Evolutionary conservation across 2,329 filamentous ascomycete genomes (phyloP), one percentile per base, ranked within the genome.

Genomic region (Raffaelea albimanens): DNA sequence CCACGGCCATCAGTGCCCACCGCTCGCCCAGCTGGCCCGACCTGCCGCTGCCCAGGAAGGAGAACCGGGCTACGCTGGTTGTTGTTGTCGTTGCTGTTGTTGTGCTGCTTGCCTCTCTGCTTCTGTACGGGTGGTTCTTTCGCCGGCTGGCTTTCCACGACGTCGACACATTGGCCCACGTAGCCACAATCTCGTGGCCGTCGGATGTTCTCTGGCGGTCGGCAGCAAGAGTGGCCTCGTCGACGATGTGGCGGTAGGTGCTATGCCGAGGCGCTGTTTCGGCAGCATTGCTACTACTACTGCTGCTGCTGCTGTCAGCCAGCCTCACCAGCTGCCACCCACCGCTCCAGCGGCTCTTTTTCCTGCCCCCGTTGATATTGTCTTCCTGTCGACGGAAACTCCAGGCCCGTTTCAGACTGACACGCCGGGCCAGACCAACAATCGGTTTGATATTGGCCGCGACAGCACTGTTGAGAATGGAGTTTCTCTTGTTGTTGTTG

Each of bases 1-100:
- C 54, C 13, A 69, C 66, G 1, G 67, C 63, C 65, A 69, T 69
- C 25, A 69, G 49, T 1, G 62, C 63, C 64, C 65, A 71, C 19
- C 64, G 55, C 47, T 66, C 61, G 9, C 68, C 68, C 11, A 71
- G 56, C 25, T 58, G 53, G 1, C 68, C 67, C 11, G 59, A 58
- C 14, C 59, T 58, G 2, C 67, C 68, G 2, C 56, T 61, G 8
- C 67, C 67, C 5, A 66, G 47, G 49, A 70, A 72, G 18, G 54
- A 45, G 48, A 71, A 70, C 46, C 57, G 58, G 23, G 60, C 53
- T 16, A 52, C 49, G 18, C 56, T 57, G 39, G 58, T 40, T 20
- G 14, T 40, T 14, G 23, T 31, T 14, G 19, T 19, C 23, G 41
- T 14, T 25, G 25, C 20, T 50, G 50, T 57, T 59, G 50, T 58